These are phyloP conservation scores for Nitzschia palea DNA, from an alignment of 108 stramenopile genomes.

Conservation along the genomic window DNA sequence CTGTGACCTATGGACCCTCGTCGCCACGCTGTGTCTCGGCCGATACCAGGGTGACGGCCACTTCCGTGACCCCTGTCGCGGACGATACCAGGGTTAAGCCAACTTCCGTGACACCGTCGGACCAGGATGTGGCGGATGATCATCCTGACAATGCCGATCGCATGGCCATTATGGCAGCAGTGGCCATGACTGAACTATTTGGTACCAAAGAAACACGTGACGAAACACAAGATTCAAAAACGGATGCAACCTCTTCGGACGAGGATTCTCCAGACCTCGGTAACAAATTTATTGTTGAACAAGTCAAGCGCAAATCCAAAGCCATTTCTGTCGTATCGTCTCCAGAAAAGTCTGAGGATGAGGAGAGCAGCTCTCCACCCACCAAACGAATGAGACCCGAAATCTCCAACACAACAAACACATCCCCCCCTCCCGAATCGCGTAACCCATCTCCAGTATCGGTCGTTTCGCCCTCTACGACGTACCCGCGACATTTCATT, in stretches of 20 bases:
- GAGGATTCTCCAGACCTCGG: neutral
- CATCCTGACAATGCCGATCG: constrained; percentile 24
- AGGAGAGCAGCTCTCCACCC: neutral
- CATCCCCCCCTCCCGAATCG: constrained; percentile 8
- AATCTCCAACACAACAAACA: neutral
- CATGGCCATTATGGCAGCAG: constrained; percentile 61
- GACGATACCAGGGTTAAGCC: neutral
- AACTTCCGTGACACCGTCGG: neutral
- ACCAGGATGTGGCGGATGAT: neutral
- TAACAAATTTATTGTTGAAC: neutral
- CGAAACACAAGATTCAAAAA: neutral
- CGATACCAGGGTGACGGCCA: neutral
- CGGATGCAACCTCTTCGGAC: neutral
- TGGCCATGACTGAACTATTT: constrained; percentile 62
- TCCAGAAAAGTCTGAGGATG: constrained; percentile 2
- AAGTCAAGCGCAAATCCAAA: neutral
- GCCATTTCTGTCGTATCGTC: neutral
- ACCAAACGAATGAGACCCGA: neutral
- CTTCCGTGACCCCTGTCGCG: neutral
- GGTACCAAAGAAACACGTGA: constrained; percentile 1
- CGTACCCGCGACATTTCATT: neutral
- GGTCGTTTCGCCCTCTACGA: constrained; percentile 5
- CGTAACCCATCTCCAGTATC: constrained; percentile 17
- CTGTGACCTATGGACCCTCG: neutral
- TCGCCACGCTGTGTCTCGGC: constrained; percentile 3